Conservation (phyloP, 1,284 basidiomycete species). For the Sporisorium exsertum region DNA sequence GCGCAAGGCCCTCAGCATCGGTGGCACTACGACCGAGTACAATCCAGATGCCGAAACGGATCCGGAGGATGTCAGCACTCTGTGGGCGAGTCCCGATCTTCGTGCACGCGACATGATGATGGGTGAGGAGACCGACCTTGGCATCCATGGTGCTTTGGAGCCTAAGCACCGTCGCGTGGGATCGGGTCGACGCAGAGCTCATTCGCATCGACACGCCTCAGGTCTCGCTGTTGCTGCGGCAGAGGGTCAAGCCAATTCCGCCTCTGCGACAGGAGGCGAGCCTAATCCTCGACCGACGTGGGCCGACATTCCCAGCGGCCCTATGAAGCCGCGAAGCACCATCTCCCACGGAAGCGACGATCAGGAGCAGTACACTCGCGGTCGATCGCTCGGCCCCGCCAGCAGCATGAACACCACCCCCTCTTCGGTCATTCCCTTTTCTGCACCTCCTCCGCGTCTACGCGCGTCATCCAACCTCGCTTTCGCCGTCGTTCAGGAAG, state of each 20-base stretch:
- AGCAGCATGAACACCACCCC: constrained; percentile 18
- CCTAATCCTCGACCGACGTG: constrained; percentile 23
- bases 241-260: constrained; percentile 11
- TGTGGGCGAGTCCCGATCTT: constrained; percentile 36
- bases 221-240: constrained; percentile 14
- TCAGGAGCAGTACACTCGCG: constrained; percentile 42
- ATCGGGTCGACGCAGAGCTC: constrained; percentile 17
- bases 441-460: constrained; percentile 23
- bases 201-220: constrained; percentile 25
- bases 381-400: constrained; percentile 40
- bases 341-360: constrained; percentile 46
- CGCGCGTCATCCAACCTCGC: constrained; percentile 51
- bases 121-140: constrained; percentile 19
- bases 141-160: constrained; percentile 3
- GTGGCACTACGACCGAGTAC: constrained; percentile 57
- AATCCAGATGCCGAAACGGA: constrained; percentile 43
- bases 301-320: constrained; percentile 26
- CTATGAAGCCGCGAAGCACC: constrained; percentile 28
- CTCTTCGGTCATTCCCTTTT: constrained; percentile 28
- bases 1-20: constrained; percentile 60
- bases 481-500: constrained; percentile 46
- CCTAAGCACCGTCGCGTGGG: constrained; percentile 15
- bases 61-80: constrained; percentile 20
- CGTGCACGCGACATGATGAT: constrained; percentile 16
- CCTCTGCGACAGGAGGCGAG: background rate